These are phyloP conservation scores for Globisporangium camurandrum DNA, from an alignment of 352 stramenopile species.

Conservation along the genomic window DNA sequence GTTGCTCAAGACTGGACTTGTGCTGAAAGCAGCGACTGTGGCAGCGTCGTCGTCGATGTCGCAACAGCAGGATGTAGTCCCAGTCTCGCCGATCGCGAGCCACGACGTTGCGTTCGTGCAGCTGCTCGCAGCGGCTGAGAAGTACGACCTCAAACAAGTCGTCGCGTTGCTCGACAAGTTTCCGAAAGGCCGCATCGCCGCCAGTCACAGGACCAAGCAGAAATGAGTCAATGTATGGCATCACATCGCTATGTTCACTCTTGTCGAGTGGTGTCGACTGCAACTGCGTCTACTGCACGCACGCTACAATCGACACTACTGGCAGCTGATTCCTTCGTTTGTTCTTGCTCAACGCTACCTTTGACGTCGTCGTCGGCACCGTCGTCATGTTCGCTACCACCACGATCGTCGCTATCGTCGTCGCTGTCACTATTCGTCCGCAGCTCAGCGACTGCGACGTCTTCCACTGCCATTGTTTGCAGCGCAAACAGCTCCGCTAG, in stretches of 20 bases:
- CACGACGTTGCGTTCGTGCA: slow-evolving; percentile 53
- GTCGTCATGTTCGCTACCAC: no score
- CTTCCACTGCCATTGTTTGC: slow-evolving; percentile 41
- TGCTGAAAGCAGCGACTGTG: slow-evolving; percentile 29
- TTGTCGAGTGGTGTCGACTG: no score
- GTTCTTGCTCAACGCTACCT: no score
- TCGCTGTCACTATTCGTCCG: not conserved
- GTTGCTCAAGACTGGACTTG: slow-evolving; percentile 48
- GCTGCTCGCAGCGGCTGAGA: slow-evolving; percentile 58
- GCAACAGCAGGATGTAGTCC: slow-evolving; percentile 8
- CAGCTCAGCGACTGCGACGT: slow-evolving; percentile 22
- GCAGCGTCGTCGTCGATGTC: no score
- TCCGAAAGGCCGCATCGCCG: slow-evolving; percentile 37
- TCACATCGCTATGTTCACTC: no score
- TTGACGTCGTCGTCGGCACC: not conserved
- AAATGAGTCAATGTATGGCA: slow-evolving; percentile 11
- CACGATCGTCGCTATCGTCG: not conserved
- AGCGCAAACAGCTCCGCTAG: slow-evolving; percentile 47
- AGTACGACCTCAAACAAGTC: slow-evolving; percentile 72
- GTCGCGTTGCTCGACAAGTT: slow-evolving; percentile 59
- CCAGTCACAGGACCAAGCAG: slow-evolving; percentile 15
- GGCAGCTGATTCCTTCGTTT: no score
- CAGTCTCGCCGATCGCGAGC: slow-evolving; percentile 20
- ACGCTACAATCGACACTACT: not conserved
- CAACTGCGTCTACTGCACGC: no score